phyloP scores from a whole-genome alignment of 2,329 filamentous ascomycete genomes.

The Fusarium sp. region DNA sequence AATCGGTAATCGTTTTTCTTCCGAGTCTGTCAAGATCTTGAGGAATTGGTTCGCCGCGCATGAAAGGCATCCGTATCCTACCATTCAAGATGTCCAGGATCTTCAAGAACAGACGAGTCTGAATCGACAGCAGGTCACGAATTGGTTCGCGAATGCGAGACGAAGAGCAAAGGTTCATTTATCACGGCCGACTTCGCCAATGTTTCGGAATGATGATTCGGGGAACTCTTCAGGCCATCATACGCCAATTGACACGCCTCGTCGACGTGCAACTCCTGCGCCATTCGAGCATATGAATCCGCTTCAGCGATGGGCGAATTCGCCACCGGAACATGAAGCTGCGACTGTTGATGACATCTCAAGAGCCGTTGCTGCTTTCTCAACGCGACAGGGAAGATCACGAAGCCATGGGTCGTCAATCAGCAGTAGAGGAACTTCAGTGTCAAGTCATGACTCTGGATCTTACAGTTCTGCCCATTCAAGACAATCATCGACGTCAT shows the following conservation, averaged over 20 bases:
- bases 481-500: conserved; percentile 13
- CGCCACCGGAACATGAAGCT: conserved; percentile 50
- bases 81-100: conserved; percentile 81
- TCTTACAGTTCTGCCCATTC: conserved; percentile 37
- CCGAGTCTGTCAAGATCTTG: conserved; percentile 59
- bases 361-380: conserved; percentile 40
- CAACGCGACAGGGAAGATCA: conserved; percentile 53
- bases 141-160: conserved; percentile 89
- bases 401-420: conserved; percentile 56
- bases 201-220: conserved; percentile 34
- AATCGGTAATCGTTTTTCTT: conserved; percentile 33
- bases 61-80: conserved; percentile 82
- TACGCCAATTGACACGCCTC: conserved; percentile 68
- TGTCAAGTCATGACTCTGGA: conserved; percentile 27
- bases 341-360: conserved; percentile 50
- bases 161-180: conserved; percentile 75
- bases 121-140: conserved; percentile 81
- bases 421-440: conserved; percentile 34
- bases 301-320: conserved; percentile 50
- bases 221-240: conserved; percentile 23
- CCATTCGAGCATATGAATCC: conserved; percentile 43
- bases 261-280: conserved; percentile 53
- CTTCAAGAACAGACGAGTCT: conserved; percentile 80
- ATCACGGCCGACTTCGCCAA: conserved; percentile 45
- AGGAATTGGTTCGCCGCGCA: conserved; percentile 85